Evolutionary conservation across 2,329 filamentous ascomycete species (phyloP).

Genomic region (Setomelanomma holmii): DNA sequence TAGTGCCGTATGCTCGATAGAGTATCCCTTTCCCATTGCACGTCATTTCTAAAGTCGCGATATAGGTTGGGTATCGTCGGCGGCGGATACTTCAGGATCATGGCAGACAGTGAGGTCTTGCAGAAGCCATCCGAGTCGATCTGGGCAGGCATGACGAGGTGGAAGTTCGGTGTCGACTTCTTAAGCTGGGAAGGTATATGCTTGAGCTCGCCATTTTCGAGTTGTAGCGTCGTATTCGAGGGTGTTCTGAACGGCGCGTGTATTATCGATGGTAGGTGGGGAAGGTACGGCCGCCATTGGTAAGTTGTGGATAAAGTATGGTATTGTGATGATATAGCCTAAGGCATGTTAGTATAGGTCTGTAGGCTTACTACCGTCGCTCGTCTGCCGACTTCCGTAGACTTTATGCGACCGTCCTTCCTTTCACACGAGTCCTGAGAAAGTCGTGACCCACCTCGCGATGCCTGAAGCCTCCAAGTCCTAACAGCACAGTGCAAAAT

Average conservation of each 20-base stretch:
- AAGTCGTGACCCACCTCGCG: conserved; percentile 24
- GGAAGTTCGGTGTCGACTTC: conserved; percentile 54
- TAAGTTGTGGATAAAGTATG: conserved; percentile 34
- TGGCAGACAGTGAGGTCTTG: conserved; percentile 63
- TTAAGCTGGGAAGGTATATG: conserved; percentile 36
- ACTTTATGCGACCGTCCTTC: too few species aligned
- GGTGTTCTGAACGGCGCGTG: conserved; percentile 37
- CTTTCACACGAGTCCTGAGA: background rate
- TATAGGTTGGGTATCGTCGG: conserved; percentile 61
- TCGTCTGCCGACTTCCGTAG: too few species aligned
- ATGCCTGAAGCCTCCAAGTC: conserved; percentile 24
- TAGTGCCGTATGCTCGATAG: conserved; percentile 57
- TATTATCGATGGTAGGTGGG: conserved; percentile 30
- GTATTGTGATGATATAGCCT: conserved; percentile 37
- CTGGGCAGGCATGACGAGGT: conserved; percentile 62
- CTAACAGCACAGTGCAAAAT: conserved; percentile 29
- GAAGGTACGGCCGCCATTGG: conserved; percentile 39
- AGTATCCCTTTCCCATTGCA: conserved; percentile 53
- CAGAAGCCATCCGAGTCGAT: conserved; percentile 61
- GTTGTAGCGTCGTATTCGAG: conserved; percentile 43
- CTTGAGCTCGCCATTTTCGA: conserved; percentile 42
- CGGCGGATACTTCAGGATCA: conserved; percentile 66
- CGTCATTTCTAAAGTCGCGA: conserved; percentile 21
- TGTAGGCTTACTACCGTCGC: too few species aligned
- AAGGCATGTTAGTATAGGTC: conserved; percentile 8